A percentile compares a stretch with the other conserved stretches of the same genome.
phyloP scores from a whole-genome alignment of 164 flowering plant species.

The Annona squamosa region DNA sequence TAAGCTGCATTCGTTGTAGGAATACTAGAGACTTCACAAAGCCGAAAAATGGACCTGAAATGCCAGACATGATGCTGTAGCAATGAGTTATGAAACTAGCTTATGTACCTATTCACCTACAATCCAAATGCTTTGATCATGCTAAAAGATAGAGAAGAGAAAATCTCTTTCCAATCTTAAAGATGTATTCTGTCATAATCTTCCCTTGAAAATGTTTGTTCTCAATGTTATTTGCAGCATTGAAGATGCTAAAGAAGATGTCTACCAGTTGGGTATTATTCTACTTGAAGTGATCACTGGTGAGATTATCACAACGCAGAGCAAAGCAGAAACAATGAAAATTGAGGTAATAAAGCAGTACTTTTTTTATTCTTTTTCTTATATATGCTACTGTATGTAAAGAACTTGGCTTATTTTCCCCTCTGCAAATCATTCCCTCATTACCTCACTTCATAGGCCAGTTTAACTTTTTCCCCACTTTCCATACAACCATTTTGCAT shows the following conservation, averaged over 20 bases:
- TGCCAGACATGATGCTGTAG: no score
- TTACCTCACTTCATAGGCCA: not conserved
- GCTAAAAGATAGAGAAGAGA: no score
- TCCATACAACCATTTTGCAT: not conserved
- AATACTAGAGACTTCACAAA: no score
- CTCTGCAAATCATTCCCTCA: not conserved
- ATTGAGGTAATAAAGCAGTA: conserved; percentile 32
- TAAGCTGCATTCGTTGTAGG: no score
- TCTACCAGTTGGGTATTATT: conserved; percentile 61
- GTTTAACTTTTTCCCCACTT: not conserved
- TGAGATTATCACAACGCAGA: conserved; percentile 28
- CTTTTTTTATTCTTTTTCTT: not conserved
- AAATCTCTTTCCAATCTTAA: no score
- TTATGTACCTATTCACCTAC: no score
- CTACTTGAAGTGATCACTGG: conserved; percentile 63
- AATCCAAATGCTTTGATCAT: no score
- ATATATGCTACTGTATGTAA: not conserved
- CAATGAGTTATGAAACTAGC: no score
- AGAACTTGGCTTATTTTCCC: no score
- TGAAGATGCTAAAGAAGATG: conserved; percentile 51
- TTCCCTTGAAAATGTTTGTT: not conserved
- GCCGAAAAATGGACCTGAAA: no score
- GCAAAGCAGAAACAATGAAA: conserved; percentile 46
- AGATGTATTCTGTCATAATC: not conserved
- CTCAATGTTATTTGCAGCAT: conserved; percentile 20